Base-by-base conservation (phyloP, 2,329 filamentous ascomycete species). In the Curvularia spicifera region DNA sequence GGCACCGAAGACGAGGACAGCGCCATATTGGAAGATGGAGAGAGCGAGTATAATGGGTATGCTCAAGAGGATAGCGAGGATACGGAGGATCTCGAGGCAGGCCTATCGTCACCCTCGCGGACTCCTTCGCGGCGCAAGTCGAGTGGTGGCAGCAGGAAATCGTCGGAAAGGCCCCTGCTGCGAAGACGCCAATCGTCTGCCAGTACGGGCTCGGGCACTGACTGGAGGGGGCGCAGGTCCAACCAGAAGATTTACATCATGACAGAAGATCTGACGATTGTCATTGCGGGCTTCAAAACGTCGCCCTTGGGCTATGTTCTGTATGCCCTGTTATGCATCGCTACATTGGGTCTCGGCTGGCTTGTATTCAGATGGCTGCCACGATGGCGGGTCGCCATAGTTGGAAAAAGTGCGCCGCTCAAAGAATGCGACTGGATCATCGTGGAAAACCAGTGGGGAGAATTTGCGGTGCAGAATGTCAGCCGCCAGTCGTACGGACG, bases 391-490 rank as follows among this genome's bases (percentile, higher is more conserved):
- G 88, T 98, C 49, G 84, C 84, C 48, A 74, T 98, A 42, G 82
- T 91, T 40, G 95, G 95, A 28, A 84, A 81, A 52, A 80, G 87
- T 5, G 86, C 85, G 15, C 82, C 91, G 2, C 81, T 99, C 29
- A 83, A 84, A 53, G 86, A 90, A 53, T 95, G 91, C 70, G 84
- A 91, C 59, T 99, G 96, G 95, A 89, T 97, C 43, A 93, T 96
- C 28, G 86, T 98, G 63, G 95, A 97, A 84, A 97, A 99, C 71
- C 93, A 98, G 83, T 98, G 95, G 94, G 90, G 91, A 49, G 94
- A 98, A 76, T 90, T 98, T 76, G 83, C 85, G 12, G 85, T 95
- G n/a, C 85, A 96, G 70, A 73, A 87, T 49, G 83, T 98, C 12
- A 82, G 83, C 57, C 81, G 76, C 46, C 79, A 87, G 64, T 74